Evolutionary conservation across 1,284 basidiomycete species (phyloP), one percentile per base, ranked within the genome.

Genomic region (Golubevia sp.): DNA sequence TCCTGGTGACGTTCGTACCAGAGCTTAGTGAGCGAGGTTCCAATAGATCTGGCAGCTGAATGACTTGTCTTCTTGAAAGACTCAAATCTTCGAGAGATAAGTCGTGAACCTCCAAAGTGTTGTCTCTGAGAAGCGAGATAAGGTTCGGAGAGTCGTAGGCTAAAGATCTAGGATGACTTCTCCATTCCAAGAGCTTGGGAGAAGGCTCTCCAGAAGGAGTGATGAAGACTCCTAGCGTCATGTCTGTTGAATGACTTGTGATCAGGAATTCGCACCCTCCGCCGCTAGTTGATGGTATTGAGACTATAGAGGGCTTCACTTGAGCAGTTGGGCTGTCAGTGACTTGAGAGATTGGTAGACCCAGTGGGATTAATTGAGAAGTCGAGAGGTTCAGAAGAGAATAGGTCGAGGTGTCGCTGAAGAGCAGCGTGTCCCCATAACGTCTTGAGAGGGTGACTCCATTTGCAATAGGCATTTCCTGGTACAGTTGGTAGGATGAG

Each of bases 181-280:
- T 74, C 78, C 78, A 82, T 58, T 82, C 79, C 26, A 82, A 56
- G n/a, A 82, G 63, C 58, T 70, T 76, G 2, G 76, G 73, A 2
- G 71, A 71, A 1, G 77, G 77, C 63, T 81, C 79, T 48, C 79
- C 79, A 4, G 76, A 68, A 2, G 68, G 54, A 23, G 62, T 73
- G 56, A 82, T 64, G 56, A 82, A 81, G 5, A 79, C 79, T 15
- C 79, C 79, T 4, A 82, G 63, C 3, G 79, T 79, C 56, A 70
- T 64, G 23, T 64, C 56, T 20, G 72, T 69, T 13, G 72, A 73
- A 64, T 82, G 78, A 27, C 73, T 74, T 0, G 79, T 82, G 67
- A 82, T 69, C 3, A 82, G 67, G 30, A 81, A 82, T 38, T 74
- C 76, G 66, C 72, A 73, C 34, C 60, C 56, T 25, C n/a, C 38